Base-by-base conservation (phyloP, 2,329 filamentous ascomycete genomes). In the Beauveria australis region DNA sequence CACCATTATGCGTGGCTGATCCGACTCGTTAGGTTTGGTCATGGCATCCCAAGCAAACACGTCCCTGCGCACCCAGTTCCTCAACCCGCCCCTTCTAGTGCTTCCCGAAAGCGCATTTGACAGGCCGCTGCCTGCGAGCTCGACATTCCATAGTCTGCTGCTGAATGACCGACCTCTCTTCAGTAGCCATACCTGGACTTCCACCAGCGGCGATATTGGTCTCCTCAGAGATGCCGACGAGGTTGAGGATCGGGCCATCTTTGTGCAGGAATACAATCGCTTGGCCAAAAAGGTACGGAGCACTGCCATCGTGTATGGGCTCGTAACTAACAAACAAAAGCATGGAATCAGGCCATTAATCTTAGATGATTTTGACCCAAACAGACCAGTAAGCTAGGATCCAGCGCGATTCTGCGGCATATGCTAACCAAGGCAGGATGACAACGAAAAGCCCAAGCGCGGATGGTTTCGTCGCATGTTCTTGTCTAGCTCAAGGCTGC, bases 201-300 rank as follows among this genome's bases (percentile, higher is more conserved):
- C 81, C 19, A 81, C 80, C 47, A 83, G 79, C 60, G 79, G 78
- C 44, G 81, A 81, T 37, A 66, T 76, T 19, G 79, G 75, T 2
- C 67, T 77, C 18, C 67, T 78, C 37, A 77, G 75, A 22, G 80
- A 84, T 58, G 72, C 72, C 4, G 81, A 83, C 46, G 78, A 79
- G 33, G 69, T 79, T 18, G 77, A 79, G 41, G 76, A 81, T 58
- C 75, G 82, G 33, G 68, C 72, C 1, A 66, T 71, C 3, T 83
- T 82, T 67, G 69, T 86, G 6, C 66, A 78, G 8, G 81, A 86
- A 65, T 88, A 86, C 69, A 88, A 88, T 68, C 74, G 77, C 5
- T 69, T 87, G 5, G 85, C 85, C 3, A 78, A 75, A 60, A 82
- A 82, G 78, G 84, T 85, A 63, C 37, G 64, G 2, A 46, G 10